Percentiles rank a stretch among this genome's conserved stretches.
These are phyloP conservation scores for Gentiana dahurica DNA, from an alignment of 257 asterid genomes.

Conservation along the genomic window DNA sequence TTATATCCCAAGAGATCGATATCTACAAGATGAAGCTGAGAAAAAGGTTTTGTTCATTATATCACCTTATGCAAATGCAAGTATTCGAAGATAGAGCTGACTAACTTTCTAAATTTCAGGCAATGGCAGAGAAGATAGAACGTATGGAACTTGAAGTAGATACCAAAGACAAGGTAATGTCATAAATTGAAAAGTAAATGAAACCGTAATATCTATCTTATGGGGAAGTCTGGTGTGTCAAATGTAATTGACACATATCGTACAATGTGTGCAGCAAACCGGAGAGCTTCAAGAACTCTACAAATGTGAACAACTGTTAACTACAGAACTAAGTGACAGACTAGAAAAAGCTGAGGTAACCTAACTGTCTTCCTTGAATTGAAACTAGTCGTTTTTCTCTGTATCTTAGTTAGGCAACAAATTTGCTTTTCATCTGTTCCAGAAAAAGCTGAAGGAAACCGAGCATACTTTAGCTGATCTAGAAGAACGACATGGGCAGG, in stretches of 20 bases:
- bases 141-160: slow-evolving; percentile 21
- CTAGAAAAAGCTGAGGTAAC: slow-evolving; percentile 38
- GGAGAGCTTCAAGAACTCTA: slow-evolving; percentile 37
- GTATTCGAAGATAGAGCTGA: too few species aligned
- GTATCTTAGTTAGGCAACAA: slow-evolving; percentile 1
- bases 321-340: slow-evolving; percentile 29
- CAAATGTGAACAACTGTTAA: slow-evolving; percentile 34
- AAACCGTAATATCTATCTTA: neutral
- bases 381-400: slow-evolving; percentile 2
- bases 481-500: slow-evolving; percentile 68
- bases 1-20: slow-evolving; percentile 20
- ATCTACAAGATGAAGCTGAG: slow-evolving; percentile 26
- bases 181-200: neutral
- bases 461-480: slow-evolving; percentile 65
- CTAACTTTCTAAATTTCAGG: slow-evolving; percentile 3
- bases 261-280: slow-evolving; percentile 25
- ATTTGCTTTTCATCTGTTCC: slow-evolving; percentile 7
- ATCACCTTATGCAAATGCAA: too few species aligned
- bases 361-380: neutral
- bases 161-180: slow-evolving; percentile 15
- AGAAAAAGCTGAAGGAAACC: slow-evolving; percentile 69
- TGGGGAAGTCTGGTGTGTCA: neutral
- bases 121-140: slow-evolving; percentile 17
- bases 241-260: neutral
- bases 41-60: slow-evolving; percentile 24